phyloP scores from a whole-genome alignment of 768 basidiomycete genomes.

The Tulasnella calospora region DNA sequence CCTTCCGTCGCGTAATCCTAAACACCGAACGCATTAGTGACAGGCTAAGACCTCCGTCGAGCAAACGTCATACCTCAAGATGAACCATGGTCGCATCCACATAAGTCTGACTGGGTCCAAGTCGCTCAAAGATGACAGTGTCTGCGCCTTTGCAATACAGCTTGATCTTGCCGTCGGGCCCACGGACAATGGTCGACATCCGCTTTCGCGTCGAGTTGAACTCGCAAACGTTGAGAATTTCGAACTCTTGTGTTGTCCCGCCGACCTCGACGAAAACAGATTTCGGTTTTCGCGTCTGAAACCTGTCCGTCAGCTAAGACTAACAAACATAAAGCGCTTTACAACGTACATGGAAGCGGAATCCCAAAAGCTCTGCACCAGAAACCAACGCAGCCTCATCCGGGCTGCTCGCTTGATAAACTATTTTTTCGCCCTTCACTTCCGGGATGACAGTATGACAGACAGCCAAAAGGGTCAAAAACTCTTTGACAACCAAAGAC shows the following conservation, averaged over 20 bases:
- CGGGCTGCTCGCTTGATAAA: slow-evolving; percentile 94
- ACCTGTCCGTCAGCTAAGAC: neutral
- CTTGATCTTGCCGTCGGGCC: slow-evolving; percentile 86
- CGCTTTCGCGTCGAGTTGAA: slow-evolving; percentile 97
- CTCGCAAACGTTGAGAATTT: slow-evolving; percentile 95
- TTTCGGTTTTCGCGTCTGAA: slow-evolving; percentile 87
- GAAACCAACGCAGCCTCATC: slow-evolving; percentile 95
- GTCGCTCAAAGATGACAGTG: slow-evolving; percentile 89
- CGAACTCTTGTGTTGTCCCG: slow-evolving; percentile 70
- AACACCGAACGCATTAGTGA: slow-evolving; percentile 16
- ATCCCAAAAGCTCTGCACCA: slow-evolving; percentile 87
- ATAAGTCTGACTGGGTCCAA: slow-evolving; percentile 67
- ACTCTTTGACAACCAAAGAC: slow-evolving; percentile 51
- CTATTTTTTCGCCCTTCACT: slow-evolving; percentile 72
- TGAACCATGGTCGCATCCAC: slow-evolving; percentile 83
- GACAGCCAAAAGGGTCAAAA: slow-evolving; percentile 80
- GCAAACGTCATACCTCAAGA: slow-evolving; percentile 62
- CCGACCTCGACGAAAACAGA: slow-evolving; percentile 85
- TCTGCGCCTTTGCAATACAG: slow-evolving; percentile 97
- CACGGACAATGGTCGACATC: slow-evolving; percentile 91
- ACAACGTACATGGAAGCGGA: slow-evolving; percentile 80
- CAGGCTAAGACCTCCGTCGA: neutral
- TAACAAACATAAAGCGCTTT: neutral
- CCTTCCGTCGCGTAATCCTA: slow-evolving; percentile 96
- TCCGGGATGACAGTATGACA: slow-evolving; percentile 99